Conservation (phyloP, 208 protist species). For the Acanthamoeba triangularis region DNA sequence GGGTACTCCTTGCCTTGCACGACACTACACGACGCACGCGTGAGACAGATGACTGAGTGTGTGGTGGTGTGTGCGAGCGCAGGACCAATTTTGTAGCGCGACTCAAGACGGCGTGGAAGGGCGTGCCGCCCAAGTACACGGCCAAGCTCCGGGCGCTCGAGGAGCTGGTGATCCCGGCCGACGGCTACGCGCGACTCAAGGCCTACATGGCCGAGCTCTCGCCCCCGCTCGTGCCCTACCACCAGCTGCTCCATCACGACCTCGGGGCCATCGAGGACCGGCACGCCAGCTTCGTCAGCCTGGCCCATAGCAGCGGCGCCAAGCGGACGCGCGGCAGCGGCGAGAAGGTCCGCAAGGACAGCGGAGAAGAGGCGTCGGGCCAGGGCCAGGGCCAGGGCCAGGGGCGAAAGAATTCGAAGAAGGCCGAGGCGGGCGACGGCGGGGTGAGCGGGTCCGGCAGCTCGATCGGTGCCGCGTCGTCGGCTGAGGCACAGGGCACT, state of each 20-base stretch:
- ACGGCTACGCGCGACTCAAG: neutral
- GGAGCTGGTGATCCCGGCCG: neutral
- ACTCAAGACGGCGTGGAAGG: neutral
- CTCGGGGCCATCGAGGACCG: too few relatives aligned
- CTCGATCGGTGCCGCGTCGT: too few relatives aligned
- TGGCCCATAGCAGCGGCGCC: too few relatives aligned
- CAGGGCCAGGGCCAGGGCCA: neutral
- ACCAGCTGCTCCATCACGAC: neutral
- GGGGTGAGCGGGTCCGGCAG: neutral
- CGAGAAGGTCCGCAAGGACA: too few relatives aligned
- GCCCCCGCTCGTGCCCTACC: neutral
- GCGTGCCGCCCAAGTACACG: neutral
- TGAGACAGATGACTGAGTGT: too few relatives aligned
- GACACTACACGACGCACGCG: neutral
- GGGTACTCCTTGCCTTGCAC: neutral
- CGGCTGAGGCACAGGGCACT: too few relatives aligned
- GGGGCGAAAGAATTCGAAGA: neutral
- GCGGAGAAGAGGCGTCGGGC: too few relatives aligned
- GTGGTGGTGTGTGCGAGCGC: too few relatives aligned
- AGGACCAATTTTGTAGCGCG: too few relatives aligned
- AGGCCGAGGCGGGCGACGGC: neutral
- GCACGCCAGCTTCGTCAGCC: too few relatives aligned
- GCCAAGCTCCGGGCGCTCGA: neutral
- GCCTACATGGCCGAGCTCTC: neutral
- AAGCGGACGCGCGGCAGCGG: too few relatives aligned